Base-by-base conservation (phyloP, 768 basidiomycete genomes). In the Hydnum rufescens region DNA sequence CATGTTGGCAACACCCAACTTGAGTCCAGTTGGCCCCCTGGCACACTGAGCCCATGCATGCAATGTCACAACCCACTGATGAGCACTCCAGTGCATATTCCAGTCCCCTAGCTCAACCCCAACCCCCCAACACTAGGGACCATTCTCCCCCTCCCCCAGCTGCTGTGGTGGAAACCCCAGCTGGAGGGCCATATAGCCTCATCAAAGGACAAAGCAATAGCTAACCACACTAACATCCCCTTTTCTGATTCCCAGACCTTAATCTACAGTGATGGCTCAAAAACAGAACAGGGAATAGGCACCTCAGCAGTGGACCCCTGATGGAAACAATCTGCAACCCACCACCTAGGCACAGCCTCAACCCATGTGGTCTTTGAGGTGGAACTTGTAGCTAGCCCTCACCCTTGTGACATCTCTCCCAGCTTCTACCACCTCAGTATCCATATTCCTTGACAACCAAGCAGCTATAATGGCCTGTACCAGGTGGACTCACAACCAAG, bases 211-310 rank as follows among this genome's bases (percentile, higher is more conserved):
- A 26, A 5, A 16, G 52, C 52, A 18, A 6, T 53, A 4, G 50
- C 26, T 8, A 13, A 22, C 25, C 25, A 53, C 50, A 16, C 5
- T n/a, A 23, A 26, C 36, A 13, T 55, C 1, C 34, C 28, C 13
- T 22, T 39, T 22, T 13, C 13, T 22, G 22, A 39, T 22, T 22
- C 13, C 13, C 13, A 39, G 36, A 13, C 22, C 36, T 13, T 39
- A 13, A 22, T 55, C 6, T 54, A 55, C 54, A 54, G 34, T 22
- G 54, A 55, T 25, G 54, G 54, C 18, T 55, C 54, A 4, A 55
- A 48, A 22, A 55, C 54, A 26, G 3, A 44, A 4, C 6, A 5
- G 5, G 53, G 53, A 31, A 32, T 36, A 23, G 53, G 49, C 18
- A 48, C 47, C 8, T 47, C 29, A 1, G 52, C 51, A 2, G 16